These are phyloP conservation scores for Pythium aristosporum DNA, from an alignment of 352 stramenopile genomes.

Conservation along the genomic window DNA sequence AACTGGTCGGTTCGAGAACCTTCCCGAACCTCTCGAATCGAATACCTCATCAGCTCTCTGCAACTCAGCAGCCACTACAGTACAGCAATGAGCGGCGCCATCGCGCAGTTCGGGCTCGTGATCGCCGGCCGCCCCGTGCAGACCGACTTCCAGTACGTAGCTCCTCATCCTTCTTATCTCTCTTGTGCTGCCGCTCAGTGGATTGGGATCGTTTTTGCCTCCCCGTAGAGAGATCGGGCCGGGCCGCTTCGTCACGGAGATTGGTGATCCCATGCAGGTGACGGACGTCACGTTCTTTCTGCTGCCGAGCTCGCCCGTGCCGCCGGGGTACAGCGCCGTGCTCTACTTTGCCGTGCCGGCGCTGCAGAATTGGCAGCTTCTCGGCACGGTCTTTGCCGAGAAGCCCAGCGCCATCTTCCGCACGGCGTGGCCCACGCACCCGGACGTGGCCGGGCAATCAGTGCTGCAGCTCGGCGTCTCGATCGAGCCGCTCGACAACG, in stretches of 20 bases:
- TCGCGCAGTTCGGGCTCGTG: slow-evolving; percentile 45
- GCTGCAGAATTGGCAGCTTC: slow-evolving; percentile 42
- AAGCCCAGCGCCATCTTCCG: slow-evolving; percentile 47
- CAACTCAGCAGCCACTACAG: no score
- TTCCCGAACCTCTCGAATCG: slow-evolving; percentile 7
- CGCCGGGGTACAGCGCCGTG: slow-evolving; percentile 35
- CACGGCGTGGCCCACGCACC: slow-evolving; percentile 43
- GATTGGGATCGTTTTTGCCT: not conserved
- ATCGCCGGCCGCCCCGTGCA: slow-evolving; percentile 43
- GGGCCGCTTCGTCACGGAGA: slow-evolving; percentile 34
- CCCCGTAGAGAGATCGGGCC: slow-evolving; percentile 35
- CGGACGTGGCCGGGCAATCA: slow-evolving; percentile 35
- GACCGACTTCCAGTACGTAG: slow-evolving; percentile 37
- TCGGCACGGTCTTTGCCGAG: slow-evolving; percentile 41
- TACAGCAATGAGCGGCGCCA: no score
- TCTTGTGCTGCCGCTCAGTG: not conserved
- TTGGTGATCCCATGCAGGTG: slow-evolving; percentile 37
- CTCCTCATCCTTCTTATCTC: not conserved
- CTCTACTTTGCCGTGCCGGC: slow-evolving; percentile 45
- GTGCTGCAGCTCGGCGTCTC: slow-evolving; percentile 44
- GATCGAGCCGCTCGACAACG: slow-evolving; percentile 43
- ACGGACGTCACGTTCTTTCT: slow-evolving; percentile 53
- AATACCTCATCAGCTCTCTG: not conserved
- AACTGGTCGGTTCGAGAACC: slow-evolving; percentile 24
- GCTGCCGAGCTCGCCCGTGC: slow-evolving; percentile 40